Evolutionary conservation across 345 rosid species (phyloP).

Genomic region (Xanthoceras sorbifolium): DNA sequence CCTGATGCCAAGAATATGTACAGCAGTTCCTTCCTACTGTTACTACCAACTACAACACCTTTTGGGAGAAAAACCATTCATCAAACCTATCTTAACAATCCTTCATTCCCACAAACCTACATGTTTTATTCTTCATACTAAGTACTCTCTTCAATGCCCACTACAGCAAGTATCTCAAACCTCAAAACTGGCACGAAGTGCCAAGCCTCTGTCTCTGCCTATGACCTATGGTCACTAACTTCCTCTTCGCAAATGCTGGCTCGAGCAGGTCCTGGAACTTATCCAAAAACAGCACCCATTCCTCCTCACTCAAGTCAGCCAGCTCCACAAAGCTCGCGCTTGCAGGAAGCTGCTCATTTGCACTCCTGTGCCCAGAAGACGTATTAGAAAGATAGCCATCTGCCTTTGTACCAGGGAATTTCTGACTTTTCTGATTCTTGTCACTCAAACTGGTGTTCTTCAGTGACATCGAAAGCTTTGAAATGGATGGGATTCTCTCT

Average conservation of each 20-base stretch:
- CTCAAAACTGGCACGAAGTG: conserved; percentile 98
- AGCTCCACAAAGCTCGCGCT: conserved; percentile 79
- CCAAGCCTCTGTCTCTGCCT: conserved; percentile 96
- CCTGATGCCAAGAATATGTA: conserved; percentile 48
- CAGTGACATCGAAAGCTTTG: conserved; percentile 78
- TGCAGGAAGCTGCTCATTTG: conserved; percentile 82
- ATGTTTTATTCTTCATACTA: conserved; percentile 21
- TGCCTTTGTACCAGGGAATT: conserved; percentile 42
- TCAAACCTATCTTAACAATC: conserved; percentile 28
- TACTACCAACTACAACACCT: conserved; percentile 29
- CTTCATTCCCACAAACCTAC: conserved; percentile 30
- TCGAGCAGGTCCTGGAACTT: conserved; percentile 69
- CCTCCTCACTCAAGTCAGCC: conserved; percentile 84
- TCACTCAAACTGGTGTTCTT: conserved; percentile 63
- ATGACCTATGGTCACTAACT: conserved; percentile 65
- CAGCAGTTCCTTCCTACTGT: conserved; percentile 29
- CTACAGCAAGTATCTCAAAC: not conserved
- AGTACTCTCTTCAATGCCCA: conserved; percentile 15
- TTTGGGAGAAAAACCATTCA: conserved; percentile 30
- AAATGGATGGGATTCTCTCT: conserved; percentile 45
- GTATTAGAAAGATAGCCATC: conserved; percentile 56
- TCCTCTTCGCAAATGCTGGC: conserved; percentile 72
- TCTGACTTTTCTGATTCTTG: conserved; percentile 41
- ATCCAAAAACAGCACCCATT: conserved; percentile 75
- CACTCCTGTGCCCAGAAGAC: conserved; percentile 85